phyloP scores from a whole-genome alignment of 164 flowering plant genomes.

The Macadamia tetraphylla region DNA sequence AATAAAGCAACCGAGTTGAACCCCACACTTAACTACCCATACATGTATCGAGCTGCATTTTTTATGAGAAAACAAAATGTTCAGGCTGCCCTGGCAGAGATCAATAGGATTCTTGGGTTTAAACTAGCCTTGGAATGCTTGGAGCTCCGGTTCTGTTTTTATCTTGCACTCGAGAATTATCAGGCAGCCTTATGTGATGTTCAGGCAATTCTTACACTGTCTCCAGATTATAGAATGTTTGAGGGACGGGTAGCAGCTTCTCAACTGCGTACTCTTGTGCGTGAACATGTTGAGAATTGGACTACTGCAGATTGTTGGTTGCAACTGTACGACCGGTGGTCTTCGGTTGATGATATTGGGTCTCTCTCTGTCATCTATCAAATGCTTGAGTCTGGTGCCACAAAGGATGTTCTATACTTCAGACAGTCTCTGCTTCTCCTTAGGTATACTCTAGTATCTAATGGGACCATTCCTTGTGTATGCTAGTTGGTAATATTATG shows the following conservation, averaged over 20 bases:
- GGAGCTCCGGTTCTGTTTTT: slow-evolving; percentile 88
- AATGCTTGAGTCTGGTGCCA: slow-evolving; percentile 96
- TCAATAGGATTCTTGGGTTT: slow-evolving; percentile 81
- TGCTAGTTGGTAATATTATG: slow-evolving; percentile 1
- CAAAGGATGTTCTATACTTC: slow-evolving; percentile 90
- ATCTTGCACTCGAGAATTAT: slow-evolving; percentile 77
- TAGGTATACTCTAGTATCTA: slow-evolving; percentile 43
- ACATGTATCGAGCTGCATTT: slow-evolving; percentile 88
- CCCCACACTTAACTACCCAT: slow-evolving; percentile 92
- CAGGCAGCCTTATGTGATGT: slow-evolving; percentile 76
- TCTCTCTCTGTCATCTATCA: slow-evolving; percentile 95
- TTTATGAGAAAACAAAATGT: slow-evolving; percentile 74
- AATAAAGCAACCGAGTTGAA: slow-evolving; percentile 84
- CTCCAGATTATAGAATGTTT: slow-evolving; percentile 81
- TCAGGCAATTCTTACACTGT: slow-evolving; percentile 90
- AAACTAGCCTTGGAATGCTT: slow-evolving; percentile 89
- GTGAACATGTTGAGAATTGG: slow-evolving; percentile 93
- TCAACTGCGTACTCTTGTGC: slow-evolving; percentile 76
- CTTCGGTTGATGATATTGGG: slow-evolving; percentile 97
- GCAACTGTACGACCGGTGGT: slow-evolving; percentile 93
- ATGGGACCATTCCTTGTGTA: background rate
- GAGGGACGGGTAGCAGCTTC: slow-evolving; percentile 87
- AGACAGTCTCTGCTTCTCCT: slow-evolving; percentile 98
- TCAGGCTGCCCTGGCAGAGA: slow-evolving; percentile 76
- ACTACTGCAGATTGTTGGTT: slow-evolving; percentile 97